These are phyloP conservation scores for Cladorrhinum samala DNA, from an alignment of 495 filamentous ascomycete species.

Conservation along the genomic window DNA sequence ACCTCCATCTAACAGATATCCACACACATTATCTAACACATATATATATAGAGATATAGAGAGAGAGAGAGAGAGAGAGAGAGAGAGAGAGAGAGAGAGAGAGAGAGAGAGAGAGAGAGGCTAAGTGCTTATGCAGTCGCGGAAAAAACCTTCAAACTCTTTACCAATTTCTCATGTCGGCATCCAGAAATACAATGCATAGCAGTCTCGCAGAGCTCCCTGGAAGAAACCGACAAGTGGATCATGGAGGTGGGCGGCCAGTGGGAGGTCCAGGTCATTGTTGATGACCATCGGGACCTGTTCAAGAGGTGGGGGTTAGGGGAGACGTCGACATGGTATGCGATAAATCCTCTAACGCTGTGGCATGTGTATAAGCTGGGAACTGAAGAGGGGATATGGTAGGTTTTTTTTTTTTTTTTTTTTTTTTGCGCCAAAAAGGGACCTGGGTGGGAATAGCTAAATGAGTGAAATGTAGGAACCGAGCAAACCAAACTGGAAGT, in stretches of 20 bases:
- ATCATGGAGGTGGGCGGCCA: constrained; percentile 41
- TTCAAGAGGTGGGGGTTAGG: constrained; percentile 52
- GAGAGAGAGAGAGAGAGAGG: too few relatives aligned
- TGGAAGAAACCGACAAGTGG: constrained; percentile 48
- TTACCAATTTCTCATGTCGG: constrained; percentile 31
- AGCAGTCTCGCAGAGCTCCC: constrained; percentile 52
- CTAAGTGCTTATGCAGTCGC: too few relatives aligned
- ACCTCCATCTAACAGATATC: too few relatives aligned
- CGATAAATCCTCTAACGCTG: constrained; percentile 30
- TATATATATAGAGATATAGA: too few relatives aligned
- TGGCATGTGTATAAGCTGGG: constrained; percentile 29
- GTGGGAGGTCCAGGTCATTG: constrained; percentile 44
- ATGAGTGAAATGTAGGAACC: too few relatives aligned
- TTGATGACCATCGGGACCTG: constrained; percentile 45
- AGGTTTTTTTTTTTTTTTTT: too few relatives aligned
- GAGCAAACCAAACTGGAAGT: neutral
- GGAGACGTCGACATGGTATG: constrained; percentile 43
- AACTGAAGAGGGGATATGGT: neutral
- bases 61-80: too few relatives aligned
- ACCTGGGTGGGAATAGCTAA: too few relatives aligned
- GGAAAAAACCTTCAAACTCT: constrained; percentile 50
- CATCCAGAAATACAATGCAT: constrained; percentile 49
- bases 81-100: too few relatives aligned
- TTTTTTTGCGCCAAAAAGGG: too few relatives aligned
- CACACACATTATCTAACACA: too few relatives aligned